Base-by-base conservation (phyloP, 164 flowering plant species). In the Kalanchoe fedtschenkoi region DNA sequence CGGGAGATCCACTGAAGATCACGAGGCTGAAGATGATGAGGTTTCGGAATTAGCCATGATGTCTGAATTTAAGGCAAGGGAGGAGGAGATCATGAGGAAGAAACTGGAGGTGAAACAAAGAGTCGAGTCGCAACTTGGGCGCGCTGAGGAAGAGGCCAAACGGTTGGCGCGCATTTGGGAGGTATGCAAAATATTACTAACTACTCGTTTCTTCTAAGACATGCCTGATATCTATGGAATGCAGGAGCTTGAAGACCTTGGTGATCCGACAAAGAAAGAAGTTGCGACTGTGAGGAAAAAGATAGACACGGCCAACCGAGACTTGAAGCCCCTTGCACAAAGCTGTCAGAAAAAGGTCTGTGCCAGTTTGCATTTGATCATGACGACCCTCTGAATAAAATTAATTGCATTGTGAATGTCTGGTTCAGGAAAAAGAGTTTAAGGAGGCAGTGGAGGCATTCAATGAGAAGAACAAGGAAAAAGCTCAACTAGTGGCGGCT, bases 1-100 rank as follows among this genome's bases (percentile, higher is more conserved):
- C 16, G 46, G 69, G 6, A 34, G 34, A 46, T 60, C 71, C 7
- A 22, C 34, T 17, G 74, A 71, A 2, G 70, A 71, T 14, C 22
- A 58, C 6, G 64, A 58, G 1, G 5, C 37, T 3, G 70, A 63
- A 1, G 61, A 63, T 24, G 70, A 34, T 6, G 58, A 26, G 62
- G 34, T 44, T 16, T 55, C 69, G 6, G 58, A 38, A 38, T 15
- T 60, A 38, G 64, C 58, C 3, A 47, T 34, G 29, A 21, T 63
- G 30, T 33, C 65, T 29, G 67, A 69, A 4, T 66, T 68, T n/a
- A 64, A 57, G n/a, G 69, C 65, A 8, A 62, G 63, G 53, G 76
- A 72, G 63, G 72, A 72, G 11, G 72, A 66, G 68, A 72, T 72
- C 33, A 67, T 63, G 68, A 69, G 65, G 69, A 69, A 55, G 67